These are phyloP conservation scores for Psilocybe azurescens DNA, from an alignment of 768 basidiomycete species.

Conservation along the genomic window DNA sequence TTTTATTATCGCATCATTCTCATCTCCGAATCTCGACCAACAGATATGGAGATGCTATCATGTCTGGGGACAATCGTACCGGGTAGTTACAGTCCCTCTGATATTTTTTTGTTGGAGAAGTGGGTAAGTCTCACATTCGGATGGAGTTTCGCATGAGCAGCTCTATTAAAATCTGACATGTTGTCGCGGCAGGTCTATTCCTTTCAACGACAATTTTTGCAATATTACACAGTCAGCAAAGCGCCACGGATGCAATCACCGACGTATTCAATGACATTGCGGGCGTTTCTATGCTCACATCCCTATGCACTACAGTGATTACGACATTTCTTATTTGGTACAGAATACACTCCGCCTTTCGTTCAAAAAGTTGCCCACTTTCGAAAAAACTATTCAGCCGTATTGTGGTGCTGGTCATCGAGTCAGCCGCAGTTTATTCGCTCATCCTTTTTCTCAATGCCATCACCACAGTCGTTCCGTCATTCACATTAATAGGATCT, in stretches of 20 bases:
- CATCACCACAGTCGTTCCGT: background rate
- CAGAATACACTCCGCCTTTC: background rate
- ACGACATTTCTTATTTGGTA: background rate
- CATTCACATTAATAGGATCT: background rate
- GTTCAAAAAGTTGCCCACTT: background rate
- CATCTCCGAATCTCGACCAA: background rate
- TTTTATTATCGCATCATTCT: background rate
- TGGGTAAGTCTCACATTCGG: background rate
- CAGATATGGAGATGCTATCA: slow-evolving; percentile 20
- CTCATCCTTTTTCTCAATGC: background rate
- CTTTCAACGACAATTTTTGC: no score
- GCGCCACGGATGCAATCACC: no score
- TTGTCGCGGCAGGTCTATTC: no score
- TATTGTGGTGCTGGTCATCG: background rate
- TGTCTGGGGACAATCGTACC: background rate
- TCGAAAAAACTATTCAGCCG: background rate
- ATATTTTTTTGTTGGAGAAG: background rate
- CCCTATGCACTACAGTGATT: background rate
- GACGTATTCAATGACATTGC: background rate
- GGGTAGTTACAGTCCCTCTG: background rate
- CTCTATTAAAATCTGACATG: no score
- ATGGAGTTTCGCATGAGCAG: background rate
- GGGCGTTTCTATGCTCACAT: background rate
- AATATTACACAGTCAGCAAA: no score
- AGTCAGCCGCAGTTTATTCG: background rate